Percentiles rank a stretch among this genome's conserved stretches.
Conservation (phyloP, 208 protist species). For the Wallacemonas sp. region DNA sequence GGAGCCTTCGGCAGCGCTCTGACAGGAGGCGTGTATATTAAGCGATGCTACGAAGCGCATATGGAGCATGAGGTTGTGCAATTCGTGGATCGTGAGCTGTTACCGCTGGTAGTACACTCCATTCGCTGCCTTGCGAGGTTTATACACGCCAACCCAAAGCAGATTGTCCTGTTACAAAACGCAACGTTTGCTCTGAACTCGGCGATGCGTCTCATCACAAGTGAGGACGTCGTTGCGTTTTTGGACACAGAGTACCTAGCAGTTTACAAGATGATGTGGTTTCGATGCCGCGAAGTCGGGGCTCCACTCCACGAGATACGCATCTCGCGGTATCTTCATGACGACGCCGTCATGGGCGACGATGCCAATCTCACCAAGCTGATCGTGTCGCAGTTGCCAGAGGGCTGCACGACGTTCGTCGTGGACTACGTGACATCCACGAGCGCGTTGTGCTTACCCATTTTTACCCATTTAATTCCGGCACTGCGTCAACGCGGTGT, state of each 20-base stretch:
- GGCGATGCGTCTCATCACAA: slow-evolving; percentile 73
- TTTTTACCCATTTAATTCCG: slow-evolving; percentile 84
- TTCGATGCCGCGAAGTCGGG: slow-evolving; percentile 73
- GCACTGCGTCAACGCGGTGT: slow-evolving; percentile 66
- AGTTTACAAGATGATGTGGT: slow-evolving; percentile 91
- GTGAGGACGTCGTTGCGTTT: slow-evolving; percentile 75
- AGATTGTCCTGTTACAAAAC: slow-evolving; percentile 91
- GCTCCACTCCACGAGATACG: slow-evolving; percentile 66
- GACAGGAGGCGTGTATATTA: slow-evolving; percentile 61
- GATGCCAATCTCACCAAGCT: slow-evolving; percentile 54
- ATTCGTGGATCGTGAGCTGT: slow-evolving; percentile 86
- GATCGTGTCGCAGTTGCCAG: slow-evolving; percentile 63
- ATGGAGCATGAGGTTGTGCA: slow-evolving; percentile 84
- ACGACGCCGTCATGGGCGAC: slow-evolving; percentile 65
- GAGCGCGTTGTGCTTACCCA: slow-evolving; percentile 69
- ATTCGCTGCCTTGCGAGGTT: slow-evolving; percentile 70
- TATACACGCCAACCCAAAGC: slow-evolving; percentile 60
- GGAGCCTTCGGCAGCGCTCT: slow-evolving; percentile 90
- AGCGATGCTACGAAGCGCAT: slow-evolving; percentile 70
- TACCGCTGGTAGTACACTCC: slow-evolving; percentile 84
- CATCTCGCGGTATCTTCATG: slow-evolving; percentile 58
- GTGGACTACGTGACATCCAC: slow-evolving; percentile 91
- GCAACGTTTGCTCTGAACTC: slow-evolving; percentile 88
- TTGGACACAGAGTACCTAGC: slow-evolving; percentile 85
- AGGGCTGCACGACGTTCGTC: slow-evolving; percentile 71